Base-by-base conservation (phyloP, 1,284 basidiomycete genomes). In the Agroathelia rolfsii region DNA sequence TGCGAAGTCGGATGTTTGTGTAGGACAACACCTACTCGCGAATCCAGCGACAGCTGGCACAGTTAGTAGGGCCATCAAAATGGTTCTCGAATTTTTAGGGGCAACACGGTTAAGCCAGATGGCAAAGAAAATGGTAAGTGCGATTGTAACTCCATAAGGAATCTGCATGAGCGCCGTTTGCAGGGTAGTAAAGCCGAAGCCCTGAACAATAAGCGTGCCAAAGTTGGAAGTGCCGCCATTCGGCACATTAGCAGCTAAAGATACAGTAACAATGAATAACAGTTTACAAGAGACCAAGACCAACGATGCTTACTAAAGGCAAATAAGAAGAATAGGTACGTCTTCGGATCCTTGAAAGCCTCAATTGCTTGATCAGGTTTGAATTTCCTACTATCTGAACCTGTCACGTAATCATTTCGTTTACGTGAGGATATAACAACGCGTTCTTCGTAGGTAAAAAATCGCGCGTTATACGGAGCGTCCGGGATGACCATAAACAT, bases 111-210 rank as follows among this genome's bases (percentile, higher is more conserved):
- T 50, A 17, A 41, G 33, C 21, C 35, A 37, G 24, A 49, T 41
- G 11, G 46, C 47, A 6, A 30, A n/a, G n/a, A n/a, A n/a, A n/a
- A n/a, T n/a, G n/a, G n/a, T n/a, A n/a, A n/a, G n/a, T n/a, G n/a
- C 38, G 8, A 48, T 39, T 4, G 46, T 24, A 11, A 34, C 41
- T 7, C 46, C 61, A 30, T 52, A 48, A 17, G 60, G 53, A 28
- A 56, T 56, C 28, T 56, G 41, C 3, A 63, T 48, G 0, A 64
- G 48, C 1, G 59, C 52, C 2, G 62, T 62, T 36, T 62, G 52
- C 5, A 55, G 41, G 3, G 47, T 48, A 11, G 48, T 48, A 44
- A 60, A 64, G 6, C 61, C 60, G 33, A 62, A 49, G 6, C 50
- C 49, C 21, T 50, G 50, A 41, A 60, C 56, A 36, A 63, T 61